These are phyloP conservation scores for Citrus unshiu DNA, from an alignment of 345 rosid genomes.

Conservation along the genomic window DNA sequence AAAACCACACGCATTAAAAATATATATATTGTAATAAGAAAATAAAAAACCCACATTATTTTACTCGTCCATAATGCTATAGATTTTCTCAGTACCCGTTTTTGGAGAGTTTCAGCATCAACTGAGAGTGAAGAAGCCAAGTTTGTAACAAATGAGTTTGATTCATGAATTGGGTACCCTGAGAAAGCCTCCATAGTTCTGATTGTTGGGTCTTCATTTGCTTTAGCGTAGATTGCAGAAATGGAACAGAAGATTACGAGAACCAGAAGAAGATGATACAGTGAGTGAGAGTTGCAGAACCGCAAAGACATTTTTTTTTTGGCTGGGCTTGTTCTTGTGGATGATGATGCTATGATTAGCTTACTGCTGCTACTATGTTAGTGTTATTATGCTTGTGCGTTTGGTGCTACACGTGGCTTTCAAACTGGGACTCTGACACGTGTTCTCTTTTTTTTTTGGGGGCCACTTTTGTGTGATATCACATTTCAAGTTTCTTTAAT, in stretches of 20 bases:
- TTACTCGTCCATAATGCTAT: not conserved
- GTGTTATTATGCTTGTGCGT: not conserved
- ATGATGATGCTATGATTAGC: not conserved
- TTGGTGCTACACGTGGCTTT: not conserved
- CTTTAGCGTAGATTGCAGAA: slow-evolving; percentile 34
- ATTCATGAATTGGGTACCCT: slow-evolving; percentile 71
- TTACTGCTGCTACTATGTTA: not conserved
- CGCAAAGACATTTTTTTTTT: slow-evolving; percentile 18
- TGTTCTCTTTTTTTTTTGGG: too few relatives aligned
- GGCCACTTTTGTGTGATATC: too few relatives aligned
- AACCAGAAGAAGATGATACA: slow-evolving; percentile 11
- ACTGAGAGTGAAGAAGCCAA: slow-evolving; percentile 54
- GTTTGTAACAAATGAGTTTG: slow-evolving; percentile 20
- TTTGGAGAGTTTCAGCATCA: slow-evolving; percentile 49
- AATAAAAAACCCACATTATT: not conserved
- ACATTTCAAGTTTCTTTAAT: too few relatives aligned
- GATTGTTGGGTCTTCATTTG: slow-evolving; percentile 50
- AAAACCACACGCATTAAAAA: not conserved
- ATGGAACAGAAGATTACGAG: slow-evolving; percentile 13
- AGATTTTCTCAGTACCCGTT: slow-evolving; percentile 43
- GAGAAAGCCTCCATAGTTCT: slow-evolving; percentile 84
- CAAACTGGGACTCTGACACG: not conserved
- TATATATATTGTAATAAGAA: not conserved
- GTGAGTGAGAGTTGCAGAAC: slow-evolving; percentile 7
- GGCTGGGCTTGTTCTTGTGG: not conserved